These are phyloP conservation scores for Cochlearia excelsa DNA, from an alignment of 345 rosid species.

Conservation along the genomic window DNA sequence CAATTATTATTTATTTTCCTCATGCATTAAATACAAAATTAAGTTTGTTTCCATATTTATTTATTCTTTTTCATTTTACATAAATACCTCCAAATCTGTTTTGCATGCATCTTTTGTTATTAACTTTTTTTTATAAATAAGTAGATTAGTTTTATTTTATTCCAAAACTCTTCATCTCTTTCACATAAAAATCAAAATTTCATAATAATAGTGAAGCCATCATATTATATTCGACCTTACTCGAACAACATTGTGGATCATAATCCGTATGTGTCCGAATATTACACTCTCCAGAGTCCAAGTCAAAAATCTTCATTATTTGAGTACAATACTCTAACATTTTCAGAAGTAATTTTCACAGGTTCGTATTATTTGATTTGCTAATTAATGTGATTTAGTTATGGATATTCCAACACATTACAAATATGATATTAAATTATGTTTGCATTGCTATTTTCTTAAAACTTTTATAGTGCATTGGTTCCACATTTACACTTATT, in stretches of 20 bases:
- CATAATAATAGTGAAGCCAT: slow-evolving; percentile 6
- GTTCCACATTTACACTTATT: neutral
- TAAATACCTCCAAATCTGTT: slow-evolving; percentile 10
- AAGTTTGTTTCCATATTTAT: neutral
- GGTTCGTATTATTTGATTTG: slow-evolving; percentile 8
- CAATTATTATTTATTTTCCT: slow-evolving; percentile 1
- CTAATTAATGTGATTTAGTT: neutral
- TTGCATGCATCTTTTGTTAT: neutral
- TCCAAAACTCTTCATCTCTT: neutral
- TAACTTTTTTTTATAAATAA: no score
- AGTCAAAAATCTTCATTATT: neutral
- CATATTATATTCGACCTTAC: slow-evolving; percentile 8
- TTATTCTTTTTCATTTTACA: neutral
- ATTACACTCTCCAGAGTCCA: neutral
- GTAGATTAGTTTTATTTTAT: no score
- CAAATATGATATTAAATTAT: neutral
- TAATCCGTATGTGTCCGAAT: neutral
- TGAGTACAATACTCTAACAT: neutral
- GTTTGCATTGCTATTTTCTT: neutral
- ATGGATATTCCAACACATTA: neutral
- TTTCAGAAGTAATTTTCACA: neutral
- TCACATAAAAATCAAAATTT: neutral
- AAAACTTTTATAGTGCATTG: slow-evolving; percentile 1
- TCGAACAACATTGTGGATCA: slow-evolving; percentile 11
- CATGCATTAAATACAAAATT: neutral